Evolutionary conservation across 306 rosid species (phyloP).

Genomic region (Dalbergia cultrata): DNA sequence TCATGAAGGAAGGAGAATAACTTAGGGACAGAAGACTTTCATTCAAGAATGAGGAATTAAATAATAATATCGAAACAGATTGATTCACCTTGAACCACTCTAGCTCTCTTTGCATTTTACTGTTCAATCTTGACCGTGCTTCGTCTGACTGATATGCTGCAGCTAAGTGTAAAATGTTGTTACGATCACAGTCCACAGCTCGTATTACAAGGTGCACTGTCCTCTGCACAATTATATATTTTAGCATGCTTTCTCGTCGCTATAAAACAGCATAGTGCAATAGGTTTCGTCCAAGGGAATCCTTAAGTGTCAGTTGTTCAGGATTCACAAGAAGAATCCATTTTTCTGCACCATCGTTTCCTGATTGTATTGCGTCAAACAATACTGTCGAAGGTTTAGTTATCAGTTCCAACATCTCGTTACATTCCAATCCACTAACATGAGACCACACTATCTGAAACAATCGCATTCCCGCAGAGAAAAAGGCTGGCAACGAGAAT

Average conservation of each 20-base stretch:
- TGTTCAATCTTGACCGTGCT: neutral
- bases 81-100: too few relatives aligned
- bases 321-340: neutral
- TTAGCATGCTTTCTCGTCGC: neutral
- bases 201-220: neutral
- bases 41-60: too few relatives aligned
- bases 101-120: too few relatives aligned
- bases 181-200: neutral
- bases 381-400: neutral
- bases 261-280: neutral
- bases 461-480: neutral
- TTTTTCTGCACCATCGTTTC: neutral
- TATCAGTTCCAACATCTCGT: neutral
- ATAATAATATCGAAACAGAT: too few relatives aligned
- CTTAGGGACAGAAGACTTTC: too few relatives aligned
- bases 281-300: neutral
- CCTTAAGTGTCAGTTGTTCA: neutral
- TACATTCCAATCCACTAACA: neutral
- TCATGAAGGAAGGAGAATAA: too few relatives aligned
- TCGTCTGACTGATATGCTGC: neutral
- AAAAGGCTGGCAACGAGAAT: too few relatives aligned
- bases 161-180: constrained; percentile 29
- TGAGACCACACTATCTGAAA: neutral
- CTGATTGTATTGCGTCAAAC: constrained; percentile 3
- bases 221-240: neutral